Conservation (phyloP, 768 basidiomycete species). For the Tricholoma sp. region DNA sequence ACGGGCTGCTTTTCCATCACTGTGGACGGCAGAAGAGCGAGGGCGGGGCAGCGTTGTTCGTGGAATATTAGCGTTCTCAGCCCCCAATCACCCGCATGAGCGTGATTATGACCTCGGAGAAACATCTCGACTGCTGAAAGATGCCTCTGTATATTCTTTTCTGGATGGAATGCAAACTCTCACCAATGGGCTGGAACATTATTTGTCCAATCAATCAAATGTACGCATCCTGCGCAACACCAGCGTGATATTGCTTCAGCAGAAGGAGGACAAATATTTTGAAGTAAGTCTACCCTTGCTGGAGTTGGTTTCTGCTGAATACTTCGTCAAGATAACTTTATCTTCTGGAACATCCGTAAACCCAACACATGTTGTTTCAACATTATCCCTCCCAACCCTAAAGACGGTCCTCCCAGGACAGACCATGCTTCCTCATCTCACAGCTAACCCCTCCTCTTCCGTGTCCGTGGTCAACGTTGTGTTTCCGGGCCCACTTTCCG, state of each 20-base stretch:
- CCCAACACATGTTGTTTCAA: slow-evolving; percentile 71
- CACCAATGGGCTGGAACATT: slow-evolving; percentile 45
- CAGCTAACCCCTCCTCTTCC: slow-evolving; percentile 65
- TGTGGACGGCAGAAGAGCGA: slow-evolving; percentile 66
- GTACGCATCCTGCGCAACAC: slow-evolving; percentile 51
- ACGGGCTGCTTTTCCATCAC: slow-evolving; percentile 66
- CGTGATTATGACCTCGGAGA: slow-evolving; percentile 46
- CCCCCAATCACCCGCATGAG: neutral
- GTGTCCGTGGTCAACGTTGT: slow-evolving; percentile 89
- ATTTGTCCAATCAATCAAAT: slow-evolving; percentile 44
- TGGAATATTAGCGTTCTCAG: slow-evolving; percentile 37
- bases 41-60: slow-evolving; percentile 67
- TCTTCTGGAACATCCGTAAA: slow-evolving; percentile 22
- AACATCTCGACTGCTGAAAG: slow-evolving; percentile 41
- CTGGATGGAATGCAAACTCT: slow-evolving; percentile 69
- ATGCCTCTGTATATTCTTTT: slow-evolving; percentile 79
- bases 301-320: neutral
- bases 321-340: neutral
- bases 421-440: slow-evolving; percentile 54
- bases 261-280: slow-evolving; percentile 31
- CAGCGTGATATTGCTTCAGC: slow-evolving; percentile 30
- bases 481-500: slow-evolving; percentile 48
- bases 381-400: slow-evolving; percentile 62
- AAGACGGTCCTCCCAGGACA: slow-evolving; percentile 35
- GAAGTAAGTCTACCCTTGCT: slow-evolving; percentile 33